Evolutionary conservation across 495 filamentous ascomycete species (phyloP), one percentile per base, ranked within the genome.

Genomic region (Aspergillus hancockii): DNA sequence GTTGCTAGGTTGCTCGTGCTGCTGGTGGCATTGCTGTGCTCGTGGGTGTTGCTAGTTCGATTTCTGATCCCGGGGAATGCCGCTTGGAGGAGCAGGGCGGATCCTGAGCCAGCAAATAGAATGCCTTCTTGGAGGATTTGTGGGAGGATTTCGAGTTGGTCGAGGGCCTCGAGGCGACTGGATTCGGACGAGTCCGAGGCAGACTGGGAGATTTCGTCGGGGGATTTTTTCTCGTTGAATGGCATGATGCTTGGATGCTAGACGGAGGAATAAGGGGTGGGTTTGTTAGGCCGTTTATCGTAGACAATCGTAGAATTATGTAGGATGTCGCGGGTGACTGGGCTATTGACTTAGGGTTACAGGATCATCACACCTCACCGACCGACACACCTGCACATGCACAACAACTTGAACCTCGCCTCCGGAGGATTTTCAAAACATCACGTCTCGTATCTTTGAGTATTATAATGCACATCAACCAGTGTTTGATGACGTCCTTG

Each of bases 111-210:
- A 0, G 75, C 68, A 56, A 78, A 74, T 30, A 76, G 56, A 41
- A 77, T 73, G 1, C 75, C 75, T 50, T 78, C 75, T 55, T 69
- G 68, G 0, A 78, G 69, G 30, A 78, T 78, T 22, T 73, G 70
- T 18, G 75, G 75, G 9, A 76, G 65, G 50, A 76, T 60, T 45
- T 64, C 61, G 31, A 75, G 65, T 23, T 70, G 62, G 12, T 75
- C 73, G 23, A 77, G 71, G 47, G 65, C 63, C 16, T 71, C 65
- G 3, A 73, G 63, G 47, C 62, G 54, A 50, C 31, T 63, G 52
- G 59, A 55, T 25, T 57, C 36, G 25, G 47, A 41, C 21, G 57
- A 50, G 28, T 56, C 47, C 34, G 49, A 58, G 55, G 58, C 41
- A 45, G 46, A 41, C 14, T 51, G 46, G 56, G 49, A 52, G 54